Evolutionary conservation across 768 basidiomycete genomes (phyloP).

Genomic region (Suillus bovinus): DNA sequence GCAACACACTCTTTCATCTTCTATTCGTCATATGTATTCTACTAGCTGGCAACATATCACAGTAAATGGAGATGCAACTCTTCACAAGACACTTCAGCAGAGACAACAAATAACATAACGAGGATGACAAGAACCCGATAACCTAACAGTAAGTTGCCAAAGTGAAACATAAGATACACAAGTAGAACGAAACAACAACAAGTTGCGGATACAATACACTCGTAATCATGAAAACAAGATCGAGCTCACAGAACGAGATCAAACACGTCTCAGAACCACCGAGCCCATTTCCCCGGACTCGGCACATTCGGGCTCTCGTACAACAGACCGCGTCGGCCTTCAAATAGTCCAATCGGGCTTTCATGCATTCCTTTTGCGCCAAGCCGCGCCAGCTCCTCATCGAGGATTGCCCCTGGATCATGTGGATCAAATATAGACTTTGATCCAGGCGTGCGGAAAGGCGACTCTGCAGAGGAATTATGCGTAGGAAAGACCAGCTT

Average conservation of each 20-base stretch:
- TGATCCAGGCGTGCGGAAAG: conserved; percentile 50
- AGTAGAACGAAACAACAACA: not conserved
- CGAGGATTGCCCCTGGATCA: conserved; percentile 64
- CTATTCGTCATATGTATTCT: not conserved
- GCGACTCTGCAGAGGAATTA: conserved; percentile 34
- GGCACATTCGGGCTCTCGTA: conserved; percentile 73
- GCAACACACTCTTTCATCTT: not conserved
- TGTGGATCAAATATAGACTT: conserved; percentile 64
- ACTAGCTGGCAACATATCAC: not conserved
- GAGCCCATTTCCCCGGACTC: conserved; percentile 55
- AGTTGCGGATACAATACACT: conserved; percentile 1
- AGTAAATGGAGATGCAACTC: not conserved
- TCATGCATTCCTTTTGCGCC: conserved; percentile 45
- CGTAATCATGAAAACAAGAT: conserved; percentile 1
- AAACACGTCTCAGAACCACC: conserved; percentile 45
- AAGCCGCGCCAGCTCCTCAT: conserved; percentile 69
- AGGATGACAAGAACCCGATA: not conserved
- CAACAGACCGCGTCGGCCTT: conserved; percentile 53
- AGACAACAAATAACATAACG: not conserved
- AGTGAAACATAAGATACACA: conserved; percentile 2
- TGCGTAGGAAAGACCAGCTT: conserved; percentile 37
- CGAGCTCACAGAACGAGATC: conserved; percentile 1
- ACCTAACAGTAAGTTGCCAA: not conserved
- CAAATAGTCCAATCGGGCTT: conserved; percentile 71
- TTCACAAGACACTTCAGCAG: not conserved